These are phyloP conservation scores for Jamesozyma hellenica DNA, from an alignment of 805 yeast species.

Conservation along the genomic window DNA sequence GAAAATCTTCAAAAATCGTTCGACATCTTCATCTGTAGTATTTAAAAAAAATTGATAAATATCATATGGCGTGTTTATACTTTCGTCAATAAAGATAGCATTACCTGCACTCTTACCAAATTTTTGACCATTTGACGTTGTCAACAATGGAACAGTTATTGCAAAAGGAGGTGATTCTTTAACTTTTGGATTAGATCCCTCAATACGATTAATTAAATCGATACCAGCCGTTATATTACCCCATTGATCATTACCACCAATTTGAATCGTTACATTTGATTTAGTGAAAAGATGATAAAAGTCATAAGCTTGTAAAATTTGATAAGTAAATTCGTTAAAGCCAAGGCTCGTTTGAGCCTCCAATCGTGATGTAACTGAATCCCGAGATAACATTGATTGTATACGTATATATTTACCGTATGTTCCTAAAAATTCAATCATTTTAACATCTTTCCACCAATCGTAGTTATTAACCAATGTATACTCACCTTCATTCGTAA, in stretches of 20 bases:
- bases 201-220: slow-evolving; percentile 64
- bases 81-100: slow-evolving; percentile 75
- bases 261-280: slow-evolving; percentile 57
- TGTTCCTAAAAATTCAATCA: slow-evolving; percentile 66
- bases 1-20: slow-evolving; percentile 58
- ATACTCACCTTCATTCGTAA: slow-evolving; percentile 33
- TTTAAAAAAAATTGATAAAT: slow-evolving; percentile 80
- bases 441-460: slow-evolving; percentile 78
- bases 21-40: slow-evolving; percentile 66
- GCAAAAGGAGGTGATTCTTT: slow-evolving; percentile 44
- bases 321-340: slow-evolving; percentile 89
- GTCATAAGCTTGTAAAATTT: slow-evolving; percentile 86
- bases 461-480: slow-evolving; percentile 51
- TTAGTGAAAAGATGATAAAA: slow-evolving; percentile 67
- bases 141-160: slow-evolving; percentile 78
- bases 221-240: slow-evolving; percentile 96
- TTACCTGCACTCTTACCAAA: slow-evolving; percentile 97
- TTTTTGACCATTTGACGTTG: slow-evolving; percentile 83
- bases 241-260: slow-evolving; percentile 97
- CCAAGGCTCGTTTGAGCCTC: slow-evolving; percentile 69
- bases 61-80: slow-evolving; percentile 69
- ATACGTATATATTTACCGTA: slow-evolving; percentile 76
- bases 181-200: slow-evolving; percentile 12
- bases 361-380: slow-evolving; percentile 71
- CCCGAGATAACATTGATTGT: slow-evolving; percentile 79